Percentiles rank a stretch among this genome's conserved stretches.
phyloP scores from a whole-genome alignment of 2,329 filamentous ascomycete species.

The Lizonia empirigonia region DNA sequence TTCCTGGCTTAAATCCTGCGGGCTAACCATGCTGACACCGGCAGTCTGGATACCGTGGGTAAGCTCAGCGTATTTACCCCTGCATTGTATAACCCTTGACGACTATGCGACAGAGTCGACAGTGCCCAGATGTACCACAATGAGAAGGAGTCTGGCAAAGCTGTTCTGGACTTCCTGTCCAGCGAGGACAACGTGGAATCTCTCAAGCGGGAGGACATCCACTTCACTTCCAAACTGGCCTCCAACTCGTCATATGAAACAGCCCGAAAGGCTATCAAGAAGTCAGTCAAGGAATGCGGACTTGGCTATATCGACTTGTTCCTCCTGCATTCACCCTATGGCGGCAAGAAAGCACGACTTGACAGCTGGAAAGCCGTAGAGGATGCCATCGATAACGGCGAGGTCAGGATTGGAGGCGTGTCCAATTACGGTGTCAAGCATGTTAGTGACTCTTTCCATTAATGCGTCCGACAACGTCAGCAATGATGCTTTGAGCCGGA shows the following conservation, averaged over 20 bases:
- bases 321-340: slow-evolving; percentile 78
- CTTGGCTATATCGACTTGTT: slow-evolving; percentile 81
- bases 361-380: slow-evolving; percentile 79
- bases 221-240: slow-evolving; percentile 80
- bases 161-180: slow-evolving; percentile 64
- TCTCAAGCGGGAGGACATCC: slow-evolving; percentile 70
- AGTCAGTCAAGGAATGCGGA: slow-evolving; percentile 67
- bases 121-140: slow-evolving; percentile 71
- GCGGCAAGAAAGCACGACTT: slow-evolving; percentile 69
- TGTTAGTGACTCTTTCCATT: slow-evolving; percentile 52
- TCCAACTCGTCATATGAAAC: slow-evolving; percentile 70
- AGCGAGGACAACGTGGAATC: slow-evolving; percentile 54
- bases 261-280: slow-evolving; percentile 68
- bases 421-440: slow-evolving; percentile 80
- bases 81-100: slow-evolving; percentile 30
- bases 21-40: slow-evolving; percentile 25
- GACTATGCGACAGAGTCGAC: slow-evolving; percentile 53
- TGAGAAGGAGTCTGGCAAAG: slow-evolving; percentile 70
- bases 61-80: slow-evolving; percentile 24
- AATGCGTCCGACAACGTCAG: not conserved
- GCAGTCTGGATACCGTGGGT: slow-evolving; percentile 55
- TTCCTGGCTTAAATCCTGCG: slow-evolving; percentile 7
- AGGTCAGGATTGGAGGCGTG: slow-evolving; percentile 73
- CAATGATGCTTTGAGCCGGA: slow-evolving; percentile 9
- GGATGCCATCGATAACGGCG: slow-evolving; percentile 74